Evolutionary conservation across 164 flowering plant species (phyloP), one percentile per base, ranked within the genome.

Genomic region (Annona squamosa): DNA sequence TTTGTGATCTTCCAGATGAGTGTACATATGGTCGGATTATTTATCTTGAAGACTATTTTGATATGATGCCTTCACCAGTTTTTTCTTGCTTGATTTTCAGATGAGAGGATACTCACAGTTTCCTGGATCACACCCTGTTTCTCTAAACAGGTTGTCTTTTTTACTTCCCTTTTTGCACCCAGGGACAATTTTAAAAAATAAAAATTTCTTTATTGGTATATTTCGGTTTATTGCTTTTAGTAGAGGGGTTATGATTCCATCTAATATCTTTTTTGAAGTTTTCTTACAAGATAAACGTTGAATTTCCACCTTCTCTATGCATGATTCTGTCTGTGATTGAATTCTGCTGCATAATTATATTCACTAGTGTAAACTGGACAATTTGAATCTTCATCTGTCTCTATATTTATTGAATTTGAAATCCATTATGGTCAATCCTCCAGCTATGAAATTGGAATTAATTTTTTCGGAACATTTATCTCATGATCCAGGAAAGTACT

Each of bases 71-170:
- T 16, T 1, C 37, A 6, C 9, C 13, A 52, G 13, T 52, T 52
- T 41, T 37, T 71, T 13, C 26, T 26, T 3, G 37, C 37, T 59
- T 56, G 46, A 46, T 74, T 70, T 80, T 52, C 90, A 93, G 94
- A 81, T 65, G 26, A 85, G 87, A 81, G 91, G 89, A 69, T 56
- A 78, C 19, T 9, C 77, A 4, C 91, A 85, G 44, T 94, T 94
- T 82, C 98, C 98, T 65, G 98, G 98, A 19, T 94, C 97, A 71
- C 97, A 94, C 70, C 98, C 97, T 17, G 98, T 94, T 69, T 94
- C 98, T 69, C 89, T 92, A 41, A 83, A 85, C 92, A 92, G 98
- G 98, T 94, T 26, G 48, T 74, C 67, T 5, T 9, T 19, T 0
- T 26, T 19, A 52, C 45, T 52, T 10, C 9, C 13, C 59, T 16